Evolutionary conservation across 345 rosid genomes (phyloP).

Genomic region (Arabidopsis thaliana): DNA sequence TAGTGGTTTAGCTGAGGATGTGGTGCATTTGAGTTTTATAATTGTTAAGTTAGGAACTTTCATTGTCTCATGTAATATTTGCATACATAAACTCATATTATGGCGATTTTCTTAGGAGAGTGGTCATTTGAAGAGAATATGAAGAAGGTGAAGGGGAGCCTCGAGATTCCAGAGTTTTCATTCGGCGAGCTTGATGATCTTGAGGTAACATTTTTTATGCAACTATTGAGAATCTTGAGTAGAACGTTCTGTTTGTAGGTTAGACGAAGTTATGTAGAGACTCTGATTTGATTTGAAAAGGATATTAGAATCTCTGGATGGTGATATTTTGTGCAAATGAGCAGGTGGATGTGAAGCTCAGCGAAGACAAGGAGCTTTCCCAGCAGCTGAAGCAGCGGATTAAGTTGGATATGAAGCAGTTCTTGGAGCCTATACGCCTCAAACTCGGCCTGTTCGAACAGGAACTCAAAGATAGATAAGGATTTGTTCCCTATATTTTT

Average conservation of each 20-base stretch:
- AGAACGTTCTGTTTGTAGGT: neutral
- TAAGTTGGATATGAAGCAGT: constrained; percentile 62
- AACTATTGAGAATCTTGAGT: neutral
- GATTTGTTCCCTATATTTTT: constrained; percentile 2
- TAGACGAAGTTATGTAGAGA: neutral
- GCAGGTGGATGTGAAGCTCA: constrained; percentile 67
- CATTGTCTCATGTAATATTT: neutral
- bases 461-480: constrained; percentile 80
- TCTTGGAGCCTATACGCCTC: constrained; percentile 74
- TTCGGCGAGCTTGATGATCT: constrained; percentile 92
- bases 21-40: neutral
- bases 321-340: constrained; percentile 23
- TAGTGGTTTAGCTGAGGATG: neutral
- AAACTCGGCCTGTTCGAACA: constrained; percentile 77
- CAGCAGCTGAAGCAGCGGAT: constrained; percentile 60
- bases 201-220: constrained; percentile 57
- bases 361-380: constrained; percentile 63
- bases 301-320: neutral
- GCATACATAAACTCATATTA: neutral
- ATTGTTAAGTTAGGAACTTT: neutral
- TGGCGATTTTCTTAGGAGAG: constrained; percentile 60
- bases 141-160: constrained; percentile 62
- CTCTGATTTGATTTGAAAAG: constrained; percentile 20
- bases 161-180: constrained; percentile 85
- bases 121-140: constrained; percentile 74